Conservation (phyloP, 306 rosid genomes). For the Gillenia trifoliata region DNA sequence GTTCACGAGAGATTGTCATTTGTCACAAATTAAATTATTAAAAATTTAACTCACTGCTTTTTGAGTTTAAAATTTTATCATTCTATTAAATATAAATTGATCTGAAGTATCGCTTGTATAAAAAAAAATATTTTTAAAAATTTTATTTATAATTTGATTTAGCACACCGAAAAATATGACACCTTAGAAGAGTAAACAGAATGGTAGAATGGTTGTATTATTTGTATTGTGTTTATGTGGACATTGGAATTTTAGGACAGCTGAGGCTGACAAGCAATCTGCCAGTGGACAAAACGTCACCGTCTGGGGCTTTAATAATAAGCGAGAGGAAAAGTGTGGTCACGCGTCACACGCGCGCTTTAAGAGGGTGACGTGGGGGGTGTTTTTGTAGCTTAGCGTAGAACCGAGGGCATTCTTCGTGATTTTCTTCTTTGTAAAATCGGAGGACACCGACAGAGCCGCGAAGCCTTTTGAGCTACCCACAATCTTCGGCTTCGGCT, state of each 20-base stretch:
- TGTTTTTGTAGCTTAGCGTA: slow-evolving; percentile 35
- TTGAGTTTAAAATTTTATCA: too few relatives aligned
- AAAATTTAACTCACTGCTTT: too few relatives aligned
- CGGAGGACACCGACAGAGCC: slow-evolving; percentile 38
- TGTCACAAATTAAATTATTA: neutral
- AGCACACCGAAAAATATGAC: neutral
- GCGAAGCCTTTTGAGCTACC: slow-evolving; percentile 6
- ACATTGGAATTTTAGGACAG: neutral
- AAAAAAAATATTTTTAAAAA: too few relatives aligned
- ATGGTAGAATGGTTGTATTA: too few relatives aligned
- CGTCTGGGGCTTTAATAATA: slow-evolving; percentile 9
- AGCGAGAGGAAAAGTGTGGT: neutral
- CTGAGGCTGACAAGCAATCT: slow-evolving; percentile 36
- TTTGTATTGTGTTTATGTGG: neutral
- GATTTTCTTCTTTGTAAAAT: slow-evolving; percentile 9
- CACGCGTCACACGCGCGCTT: slow-evolving; percentile 23
- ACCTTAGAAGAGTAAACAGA: too few relatives aligned
- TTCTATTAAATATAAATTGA: too few relatives aligned
- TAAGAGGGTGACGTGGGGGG: slow-evolving; percentile 5
- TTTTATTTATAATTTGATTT: neutral
- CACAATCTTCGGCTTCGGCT: neutral
- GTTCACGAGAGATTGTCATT: neutral
- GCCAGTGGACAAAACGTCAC: slow-evolving; percentile 31
- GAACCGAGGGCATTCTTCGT: slow-evolving; percentile 20
- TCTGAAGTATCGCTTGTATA: too few relatives aligned